Evolutionary conservation across 2,329 filamentous ascomycete species (phyloP), one percentile per base, ranked within the genome.

Genomic region (Monilinia fructicola): DNA sequence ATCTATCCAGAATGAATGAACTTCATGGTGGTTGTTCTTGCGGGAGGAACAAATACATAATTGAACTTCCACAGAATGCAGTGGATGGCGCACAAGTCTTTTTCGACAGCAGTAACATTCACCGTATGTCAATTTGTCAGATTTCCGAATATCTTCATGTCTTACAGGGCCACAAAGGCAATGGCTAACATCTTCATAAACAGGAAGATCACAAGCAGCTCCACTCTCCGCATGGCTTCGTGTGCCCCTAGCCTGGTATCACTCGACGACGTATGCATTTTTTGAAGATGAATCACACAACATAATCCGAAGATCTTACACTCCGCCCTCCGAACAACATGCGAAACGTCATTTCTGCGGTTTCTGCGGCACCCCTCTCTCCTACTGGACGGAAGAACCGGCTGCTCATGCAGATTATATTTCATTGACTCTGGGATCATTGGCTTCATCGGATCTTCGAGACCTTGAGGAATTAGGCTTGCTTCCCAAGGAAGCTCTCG

Each of bases 361-460:
- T 31, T 96, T 90, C 80, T 97, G 93, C 77, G 93, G 93, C 63
- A 96, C 93, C 0, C 90, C 91, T 16, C 81, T 97, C 64, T 90
- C 89, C 0, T 92, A 89, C 73, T 97, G 92, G 92, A 89, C 87
- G 56, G 93, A 96, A 77, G 78, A 85, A 31, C 90, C 90, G 0
- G 80, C 78, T 0, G 82, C 82, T 62, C 91, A 95, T 76, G 89
- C 89, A 16, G 87, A 93, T 10, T 94, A 85, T 75, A 92, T 97
- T 79, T 88, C 87, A 67, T 81, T 97, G 67, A 90, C 92, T 0
- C 81, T 97, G n/a, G 91, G 91, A 6, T 94, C 89, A 72, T 80
- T 97, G 64, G 76, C 85, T 48, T 83, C 84, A 7, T 86, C 91
- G 65, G 91, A 95, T 74, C 80, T 96, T 63, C 83, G 84, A 31